Evolutionary conservation across 495 filamentous ascomycete species (phyloP), one percentile per base, ranked within the genome.

Genomic region (Opeltia flavorubescens): DNA sequence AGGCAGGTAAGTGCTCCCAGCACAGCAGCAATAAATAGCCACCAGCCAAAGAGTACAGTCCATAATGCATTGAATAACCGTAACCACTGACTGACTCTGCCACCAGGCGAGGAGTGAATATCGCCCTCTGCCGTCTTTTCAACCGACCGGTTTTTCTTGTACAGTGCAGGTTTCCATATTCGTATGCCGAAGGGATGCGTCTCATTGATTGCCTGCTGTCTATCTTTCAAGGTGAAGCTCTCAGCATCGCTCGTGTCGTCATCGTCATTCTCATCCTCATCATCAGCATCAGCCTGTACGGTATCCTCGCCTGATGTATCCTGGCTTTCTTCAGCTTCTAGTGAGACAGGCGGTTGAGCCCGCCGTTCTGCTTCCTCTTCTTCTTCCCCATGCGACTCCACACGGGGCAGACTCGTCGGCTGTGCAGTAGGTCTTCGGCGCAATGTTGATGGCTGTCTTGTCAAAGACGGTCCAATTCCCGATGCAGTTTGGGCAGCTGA

Each of bases 181-280:
- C 91, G 81, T 58, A 99, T 96, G 62, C 91, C 91, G 54, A 99
- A 99, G 0, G 91, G 91, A 68, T 99, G 91, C 0, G 91, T 99
- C 62, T 94, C 81, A 65, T 99, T 99, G 65, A 99, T 99, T 43
- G 91, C 91, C 62, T 94, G 81, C 64, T 99, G 91, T 30, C 89
- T 81, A 59, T 96, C 91, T 66, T 94, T 93, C 34, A 79, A 61
- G 2, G 75, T 79, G 53, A 78, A 78, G 62, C 85, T 91, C 59
- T 84, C 88, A 5, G 83, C 80, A 51, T 87, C 85, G 57, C 84
- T 88, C 24, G 78, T 50, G 36, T 74, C 72, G 12, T 70, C 77
- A 12, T 72, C 75, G 15, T 82, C 77, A 29, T 73, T 69, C n/a
- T 78, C 74, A 26, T 74, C 70, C 17, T 78, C 74, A 4, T 66